Conservation (phyloP, 768 basidiomycete genomes). For the Grammothele lineata region DNA sequence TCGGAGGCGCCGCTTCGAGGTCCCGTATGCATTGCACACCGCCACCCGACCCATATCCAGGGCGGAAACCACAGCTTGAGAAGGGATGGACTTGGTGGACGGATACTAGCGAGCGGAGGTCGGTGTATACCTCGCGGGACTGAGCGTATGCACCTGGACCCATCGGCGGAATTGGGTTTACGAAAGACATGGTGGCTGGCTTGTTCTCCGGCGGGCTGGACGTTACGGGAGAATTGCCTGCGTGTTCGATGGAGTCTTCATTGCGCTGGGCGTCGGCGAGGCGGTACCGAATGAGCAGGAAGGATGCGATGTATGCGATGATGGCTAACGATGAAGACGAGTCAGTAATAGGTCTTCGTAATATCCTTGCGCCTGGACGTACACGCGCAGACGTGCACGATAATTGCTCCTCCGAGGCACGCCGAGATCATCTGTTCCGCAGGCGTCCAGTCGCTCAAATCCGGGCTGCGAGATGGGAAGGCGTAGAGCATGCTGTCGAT, state of each 20-base stretch:
- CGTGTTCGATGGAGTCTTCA: neutral
- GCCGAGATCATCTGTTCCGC: slow-evolving; percentile 11
- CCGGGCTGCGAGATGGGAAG: slow-evolving; percentile 6
- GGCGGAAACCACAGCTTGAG: no score
- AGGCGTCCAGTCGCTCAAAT: slow-evolving; percentile 6
- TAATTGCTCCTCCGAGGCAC: slow-evolving; percentile 12
- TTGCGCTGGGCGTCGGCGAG: slow-evolving; percentile 42
- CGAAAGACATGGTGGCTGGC: neutral
- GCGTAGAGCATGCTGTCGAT: slow-evolving; percentile 45
- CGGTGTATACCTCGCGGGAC: slow-evolving; percentile 4
- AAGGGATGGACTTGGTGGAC: slow-evolving; percentile 19
- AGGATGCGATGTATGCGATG: slow-evolving; percentile 50
- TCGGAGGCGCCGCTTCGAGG: neutral
- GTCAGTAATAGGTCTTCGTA: neutral
- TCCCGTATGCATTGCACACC: neutral
- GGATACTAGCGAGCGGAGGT: slow-evolving; percentile 17
- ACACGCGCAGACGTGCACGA: slow-evolving; percentile 50
- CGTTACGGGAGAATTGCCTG: neutral
- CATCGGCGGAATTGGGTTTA: neutral
- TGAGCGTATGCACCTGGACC: neutral
- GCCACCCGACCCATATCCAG: slow-evolving; percentile 5
- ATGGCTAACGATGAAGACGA: slow-evolving; percentile 26
- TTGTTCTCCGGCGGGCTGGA: no score
- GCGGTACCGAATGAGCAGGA: slow-evolving; percentile 52
- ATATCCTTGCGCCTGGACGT: slow-evolving; percentile 10